A percentile compares a stretch with the other conserved stretches of the same genome.
Conservation (phyloP, 331 rosid species). For the Pyrus hybrid region DNA sequence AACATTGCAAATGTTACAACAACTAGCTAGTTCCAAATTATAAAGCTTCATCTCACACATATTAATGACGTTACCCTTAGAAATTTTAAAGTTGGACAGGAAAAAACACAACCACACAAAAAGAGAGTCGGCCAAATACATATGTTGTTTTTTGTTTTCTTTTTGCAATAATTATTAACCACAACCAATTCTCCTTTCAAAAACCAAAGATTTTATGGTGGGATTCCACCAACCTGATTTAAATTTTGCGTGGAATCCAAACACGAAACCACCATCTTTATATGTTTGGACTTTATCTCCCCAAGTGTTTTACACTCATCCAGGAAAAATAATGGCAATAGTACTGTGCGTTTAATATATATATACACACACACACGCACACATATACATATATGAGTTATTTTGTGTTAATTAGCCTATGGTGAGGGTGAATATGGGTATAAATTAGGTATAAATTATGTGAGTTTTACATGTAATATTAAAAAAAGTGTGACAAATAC, state of each 20-base stretch:
- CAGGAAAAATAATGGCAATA: not conserved
- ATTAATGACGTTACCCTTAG: not conserved
- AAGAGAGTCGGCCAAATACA: not conserved
- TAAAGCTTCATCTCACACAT: not conserved
- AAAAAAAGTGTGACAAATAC: not conserved
- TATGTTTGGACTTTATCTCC: conserved; percentile 20
- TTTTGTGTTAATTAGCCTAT: not conserved
- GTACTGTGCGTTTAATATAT: not conserved
- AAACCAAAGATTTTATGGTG: conserved; percentile 20
- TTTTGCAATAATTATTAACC: not conserved
- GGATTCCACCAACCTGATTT: conserved; percentile 47
- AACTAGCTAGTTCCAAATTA: no score
- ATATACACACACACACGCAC: no score
- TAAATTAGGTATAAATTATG: no score
- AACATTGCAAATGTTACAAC: no score
- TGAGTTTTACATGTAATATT: not conserved
- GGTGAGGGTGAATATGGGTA: not conserved
- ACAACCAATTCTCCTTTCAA: not conserved
- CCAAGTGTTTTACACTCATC: conserved; percentile 17
- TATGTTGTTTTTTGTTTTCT: not conserved
- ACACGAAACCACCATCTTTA: conserved; percentile 69
- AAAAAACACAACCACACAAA: no score
- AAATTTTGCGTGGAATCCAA: conserved; percentile 52
- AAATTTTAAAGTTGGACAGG: not conserved
- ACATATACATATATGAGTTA: not conserved